Evolutionary conservation across 371 early-diverging fungal species (phyloP), one percentile per base, ranked within the genome.

Genomic region (Capillidium rhysosporum): DNA sequence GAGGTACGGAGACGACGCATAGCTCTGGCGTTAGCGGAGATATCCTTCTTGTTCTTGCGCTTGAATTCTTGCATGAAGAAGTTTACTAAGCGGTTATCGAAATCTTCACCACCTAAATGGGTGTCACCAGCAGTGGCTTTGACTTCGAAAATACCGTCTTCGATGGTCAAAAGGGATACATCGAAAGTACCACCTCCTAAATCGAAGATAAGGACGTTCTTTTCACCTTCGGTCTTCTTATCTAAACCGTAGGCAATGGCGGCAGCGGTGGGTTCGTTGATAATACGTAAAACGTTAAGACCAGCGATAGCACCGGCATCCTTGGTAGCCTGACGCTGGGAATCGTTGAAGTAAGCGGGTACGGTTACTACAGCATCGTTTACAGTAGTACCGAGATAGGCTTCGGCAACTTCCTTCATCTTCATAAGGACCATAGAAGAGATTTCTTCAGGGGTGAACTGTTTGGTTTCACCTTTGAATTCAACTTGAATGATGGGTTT

Each of bases 151-250:
- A 86, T 77, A 66, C 84, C 87, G 63, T 84, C 82, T 54, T 87
- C 86, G 59, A 86, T 86, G 54, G 87, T 80, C 54, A 92, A 65
- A 28, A 89, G 73, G 25, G 92, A 89, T 29, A 95, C 84, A 75
- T 95, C 92, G 65, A 91, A 85, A 44, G 92, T 92, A 72, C 92
- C 96, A 72, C 96, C 96, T 67, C 95, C 95, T 59, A 92, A 71
- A 72, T 95, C 96, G 63, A 82, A 91, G 45, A 95, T 87, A 49
- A 91, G 75, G 25, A 86, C 72, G 57, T 74, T 84, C 64, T 75
- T 71, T 59, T 87, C 88, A 26, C 72, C 72, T 45, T 57, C 68
- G 43, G 64, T 62, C 52, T 52, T 52, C 39, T 71, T 77, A 70
- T 84, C 84, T 49, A 87, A 68, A 59, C 87, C 91, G 72, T 91